Base-by-base conservation (phyloP, 352 stramenopile species). In the Globisporangium yorkense region DNA sequence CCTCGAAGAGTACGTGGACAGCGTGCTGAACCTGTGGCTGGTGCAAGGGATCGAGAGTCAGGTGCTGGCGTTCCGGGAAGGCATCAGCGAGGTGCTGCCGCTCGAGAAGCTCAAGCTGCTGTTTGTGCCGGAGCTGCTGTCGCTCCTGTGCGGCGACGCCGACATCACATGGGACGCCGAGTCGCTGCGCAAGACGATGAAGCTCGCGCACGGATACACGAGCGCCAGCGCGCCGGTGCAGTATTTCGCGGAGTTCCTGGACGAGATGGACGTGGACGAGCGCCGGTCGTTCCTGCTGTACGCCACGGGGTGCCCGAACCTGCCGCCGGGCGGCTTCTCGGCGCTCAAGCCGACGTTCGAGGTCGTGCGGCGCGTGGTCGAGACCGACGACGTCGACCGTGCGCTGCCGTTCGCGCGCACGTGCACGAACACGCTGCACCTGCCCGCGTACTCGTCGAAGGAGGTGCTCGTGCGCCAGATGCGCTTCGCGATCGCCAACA, bases 351-450 rank as follows among this genome's bases (percentile, higher is more conserved):
- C 85, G 1, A 72, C 72, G 33, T 92, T 94, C 56, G 85, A 94
- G 68, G 83, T 94, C 43, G 82, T 92, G 29, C 79, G 84, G 1
- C 79, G 85, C 48, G 78, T 94, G 15, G 77, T 92, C 2, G 80
- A 92, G 50, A 69, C 51, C 13, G 56, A 85, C 41, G 74, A 89
- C 63, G 79, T 91, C 45, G 85, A 94, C 65, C 72, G 70, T 33
- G 74, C 83, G 40, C 63, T 94, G 43, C 85, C 85, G 3, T 94
- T 94, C 69, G 85, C 85, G 13, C 76, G 85, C 12, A 94, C 85
- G 49, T 94, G 85, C 57, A 92, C 85, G 1, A 94, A 94, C 67
- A 94, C 85, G 55, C 64, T 94, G 13, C 85, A 94, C 47, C 62
- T 94, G 43, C 85, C 85, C 0, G 83, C 85, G 16, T 94, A 94